Conservation (phyloP, 2,329 filamentous ascomycete species). For the Penicillium verrucosum region DNA sequence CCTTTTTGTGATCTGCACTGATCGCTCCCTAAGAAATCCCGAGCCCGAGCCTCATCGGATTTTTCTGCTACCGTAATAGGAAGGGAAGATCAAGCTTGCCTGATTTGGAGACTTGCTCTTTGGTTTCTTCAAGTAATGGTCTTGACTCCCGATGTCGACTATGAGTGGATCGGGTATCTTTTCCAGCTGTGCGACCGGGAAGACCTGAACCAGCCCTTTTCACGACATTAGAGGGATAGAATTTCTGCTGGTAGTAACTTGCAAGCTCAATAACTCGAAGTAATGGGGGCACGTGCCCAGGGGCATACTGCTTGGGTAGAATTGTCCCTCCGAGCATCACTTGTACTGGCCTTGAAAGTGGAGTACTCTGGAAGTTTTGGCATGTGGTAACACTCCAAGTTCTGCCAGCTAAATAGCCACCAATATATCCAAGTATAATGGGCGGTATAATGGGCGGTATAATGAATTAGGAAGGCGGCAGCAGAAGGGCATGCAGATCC, state of each 20-base stretch:
- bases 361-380: background rate
- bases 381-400: too few species aligned
- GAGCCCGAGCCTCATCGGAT: background rate
- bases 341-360: background rate
- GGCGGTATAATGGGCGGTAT: too few species aligned
- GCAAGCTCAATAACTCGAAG: background rate
- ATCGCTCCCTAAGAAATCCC: constrained; percentile 14
- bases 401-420: too few species aligned
- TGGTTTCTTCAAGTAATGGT: background rate
- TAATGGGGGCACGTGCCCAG: background rate
- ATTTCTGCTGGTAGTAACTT: background rate
- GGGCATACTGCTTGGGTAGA: background rate
- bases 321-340: too few species aligned
- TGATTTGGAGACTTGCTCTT: too few species aligned
- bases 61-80: background rate
- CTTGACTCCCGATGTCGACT: constrained; percentile 3
- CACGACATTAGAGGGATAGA: background rate
- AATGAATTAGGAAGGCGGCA: too few species aligned
- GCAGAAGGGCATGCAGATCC: too few species aligned
- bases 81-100: background rate
- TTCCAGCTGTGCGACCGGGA: constrained; percentile 7
- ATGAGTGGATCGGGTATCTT: constrained; percentile 6
- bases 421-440: too few species aligned
- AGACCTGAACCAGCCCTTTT: constrained; percentile 7
- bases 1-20: constrained; percentile 15